Evolutionary conservation across 768 basidiomycete species (phyloP).

Genomic region (Boletus huronensis): DNA sequence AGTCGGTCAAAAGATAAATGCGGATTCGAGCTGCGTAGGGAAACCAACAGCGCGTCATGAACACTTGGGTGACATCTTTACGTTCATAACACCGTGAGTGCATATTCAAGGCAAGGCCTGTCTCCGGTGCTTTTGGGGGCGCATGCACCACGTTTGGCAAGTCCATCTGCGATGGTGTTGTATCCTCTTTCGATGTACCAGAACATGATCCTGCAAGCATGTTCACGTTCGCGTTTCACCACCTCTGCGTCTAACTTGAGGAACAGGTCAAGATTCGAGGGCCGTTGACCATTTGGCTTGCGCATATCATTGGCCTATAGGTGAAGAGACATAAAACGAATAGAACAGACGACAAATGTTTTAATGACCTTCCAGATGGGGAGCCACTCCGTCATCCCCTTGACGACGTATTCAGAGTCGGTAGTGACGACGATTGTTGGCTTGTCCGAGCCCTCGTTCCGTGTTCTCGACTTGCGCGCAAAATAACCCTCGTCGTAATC

Average conservation of each 20-base stretch:
- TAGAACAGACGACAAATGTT: not conserved
- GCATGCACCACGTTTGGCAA: conserved; percentile 15
- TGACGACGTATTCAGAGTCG: conserved; percentile 8
- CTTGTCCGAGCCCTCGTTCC: not conserved
- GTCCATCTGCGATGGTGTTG: conserved; percentile 25
- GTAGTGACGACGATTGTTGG: not conserved
- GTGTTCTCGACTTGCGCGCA: not conserved
- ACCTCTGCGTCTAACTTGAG: not conserved
- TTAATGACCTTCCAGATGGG: conserved; percentile 3
- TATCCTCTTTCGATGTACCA: conserved; percentile 22
- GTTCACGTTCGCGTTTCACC: not conserved
- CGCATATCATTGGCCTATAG: not conserved
- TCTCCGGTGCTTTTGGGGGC: not conserved
- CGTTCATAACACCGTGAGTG: no score
- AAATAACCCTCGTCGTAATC: conserved; percentile 18
- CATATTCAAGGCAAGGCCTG: not conserved
- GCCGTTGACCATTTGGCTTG: not conserved
- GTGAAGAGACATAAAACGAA: not conserved
- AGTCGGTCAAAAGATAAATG: not conserved
- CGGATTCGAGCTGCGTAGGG: not conserved
- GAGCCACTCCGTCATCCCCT: conserved; percentile 5
- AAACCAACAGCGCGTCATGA: not conserved
- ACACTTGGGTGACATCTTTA: not conserved
- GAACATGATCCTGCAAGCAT: conserved; percentile 20
- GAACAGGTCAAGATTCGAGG: not conserved